Percentiles rank a stretch among this genome's conserved stretches.
These are phyloP conservation scores for Ceratocystis cubensis DNA, from an alignment of 2,329 filamentous ascomycete genomes.

Conservation along the genomic window DNA sequence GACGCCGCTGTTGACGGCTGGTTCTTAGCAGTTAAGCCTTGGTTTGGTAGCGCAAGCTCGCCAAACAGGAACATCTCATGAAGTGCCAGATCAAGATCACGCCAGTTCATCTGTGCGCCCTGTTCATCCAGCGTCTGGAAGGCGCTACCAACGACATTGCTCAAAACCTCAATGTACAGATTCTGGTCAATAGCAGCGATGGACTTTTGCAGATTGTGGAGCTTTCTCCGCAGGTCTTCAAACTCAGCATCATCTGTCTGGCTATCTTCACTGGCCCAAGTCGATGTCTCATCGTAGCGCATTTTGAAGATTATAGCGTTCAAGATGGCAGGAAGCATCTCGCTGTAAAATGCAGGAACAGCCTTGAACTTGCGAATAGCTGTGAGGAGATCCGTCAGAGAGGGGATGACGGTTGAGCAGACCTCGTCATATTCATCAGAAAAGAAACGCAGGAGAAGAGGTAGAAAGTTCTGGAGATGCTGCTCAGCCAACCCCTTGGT, in stretches of 20 bases:
- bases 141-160: conserved; percentile 73
- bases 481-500: conserved; percentile 65
- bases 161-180: conserved; percentile 79
- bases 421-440: conserved; percentile 97
- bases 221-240: conserved; percentile 77
- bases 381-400: conserved; percentile 80
- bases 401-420: conserved; percentile 88
- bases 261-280: conserved; percentile 87
- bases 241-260: conserved; percentile 97
- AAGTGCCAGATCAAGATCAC: conserved; percentile 83
- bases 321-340: conserved; percentile 75
- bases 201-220: conserved; percentile 85
- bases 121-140: conserved; percentile 69
- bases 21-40: conserved; percentile 75
- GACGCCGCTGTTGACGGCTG: conserved; percentile 67
- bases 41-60: conserved; percentile 79
- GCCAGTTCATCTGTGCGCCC: conserved; percentile 72
- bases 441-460: conserved; percentile 84
- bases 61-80: conserved; percentile 95
- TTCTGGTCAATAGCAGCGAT: conserved; percentile 79
- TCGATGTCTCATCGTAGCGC: conserved; percentile 90
- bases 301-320: conserved; percentile 91
- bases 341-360: conserved; percentile 61
- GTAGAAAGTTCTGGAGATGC: conserved; percentile 70
- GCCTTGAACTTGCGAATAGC: conserved; percentile 72